A percentile compares a stretch with the other conserved stretches of the same genome.
These are phyloP conservation scores for Scleroderma bovista DNA, from an alignment of 768 basidiomycete species.

Conservation along the genomic window DNA sequence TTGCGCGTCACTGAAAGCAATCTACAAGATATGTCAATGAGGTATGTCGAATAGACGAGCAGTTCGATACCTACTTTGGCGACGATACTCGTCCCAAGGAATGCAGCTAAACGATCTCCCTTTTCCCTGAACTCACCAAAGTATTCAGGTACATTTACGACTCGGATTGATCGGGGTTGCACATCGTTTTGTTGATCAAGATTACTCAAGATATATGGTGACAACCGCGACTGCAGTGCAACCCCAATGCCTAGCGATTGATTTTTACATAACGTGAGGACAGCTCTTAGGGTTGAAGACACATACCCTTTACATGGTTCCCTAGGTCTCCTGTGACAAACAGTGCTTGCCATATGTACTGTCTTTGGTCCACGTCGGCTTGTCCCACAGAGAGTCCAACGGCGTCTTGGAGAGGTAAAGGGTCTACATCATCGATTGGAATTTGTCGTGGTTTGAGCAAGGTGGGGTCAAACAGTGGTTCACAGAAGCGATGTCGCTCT, in stretches of 20 bases:
- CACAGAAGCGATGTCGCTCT: slow-evolving; percentile 86
- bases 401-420: slow-evolving; percentile 57
- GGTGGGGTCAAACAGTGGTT: slow-evolving; percentile 77
- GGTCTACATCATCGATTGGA: slow-evolving; percentile 17
- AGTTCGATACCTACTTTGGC: slow-evolving; percentile 55
- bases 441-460: slow-evolving; percentile 38
- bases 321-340: slow-evolving; percentile 79
- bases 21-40: slow-evolving; percentile 33
- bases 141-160: slow-evolving; percentile 76
- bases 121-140: slow-evolving; percentile 87
- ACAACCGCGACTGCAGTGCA: slow-evolving; percentile 68
- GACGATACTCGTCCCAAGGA: slow-evolving; percentile 78
- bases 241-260: slow-evolving; percentile 46
- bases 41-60: not conserved
- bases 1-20: slow-evolving; percentile 65
- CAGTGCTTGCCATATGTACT: slow-evolving; percentile 71
- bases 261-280: not conserved
- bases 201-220: slow-evolving; percentile 53
- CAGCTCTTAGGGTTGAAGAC: not conserved
- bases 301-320: slow-evolving; percentile 62
- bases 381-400: slow-evolving; percentile 58
- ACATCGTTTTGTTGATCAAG: slow-evolving; percentile 65
- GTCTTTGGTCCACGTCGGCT: slow-evolving; percentile 60
- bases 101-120: slow-evolving; percentile 75
- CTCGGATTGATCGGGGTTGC: slow-evolving; percentile 60